These are phyloP conservation scores for Diplocarpon rosae DNA, from an alignment of 2,329 filamentous ascomycete genomes.

Conservation along the genomic window DNA sequence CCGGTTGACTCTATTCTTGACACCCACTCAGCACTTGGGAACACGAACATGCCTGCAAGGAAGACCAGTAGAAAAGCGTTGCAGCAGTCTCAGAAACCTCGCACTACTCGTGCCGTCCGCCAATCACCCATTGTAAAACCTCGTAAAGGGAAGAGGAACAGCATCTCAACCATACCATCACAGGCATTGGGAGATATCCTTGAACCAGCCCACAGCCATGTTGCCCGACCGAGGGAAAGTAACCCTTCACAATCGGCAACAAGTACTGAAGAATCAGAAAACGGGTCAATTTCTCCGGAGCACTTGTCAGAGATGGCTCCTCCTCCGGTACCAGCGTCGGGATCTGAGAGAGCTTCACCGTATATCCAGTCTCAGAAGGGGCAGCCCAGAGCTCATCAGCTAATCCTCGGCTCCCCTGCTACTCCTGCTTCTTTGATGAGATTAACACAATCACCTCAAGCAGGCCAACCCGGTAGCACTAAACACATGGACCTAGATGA, in stretches of 20 bases:
- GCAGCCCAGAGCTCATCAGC: slow-evolving; percentile 28
- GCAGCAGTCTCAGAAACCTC: slow-evolving; percentile 17
- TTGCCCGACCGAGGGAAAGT: slow-evolving; percentile 30
- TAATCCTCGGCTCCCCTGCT: slow-evolving; percentile 45
- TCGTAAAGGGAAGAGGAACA: slow-evolving; percentile 33
- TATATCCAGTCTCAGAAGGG: slow-evolving; percentile 47
- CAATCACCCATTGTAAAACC: slow-evolving; percentile 32
- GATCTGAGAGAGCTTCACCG: slow-evolving; percentile 55
- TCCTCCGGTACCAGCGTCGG: slow-evolving; percentile 54
- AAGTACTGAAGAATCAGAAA: slow-evolving; percentile 46
- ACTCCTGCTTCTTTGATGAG: slow-evolving; percentile 86
- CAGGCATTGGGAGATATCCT: slow-evolving; percentile 30
- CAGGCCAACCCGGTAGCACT: slow-evolving; percentile 29
- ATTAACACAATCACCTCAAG: slow-evolving; percentile 35
- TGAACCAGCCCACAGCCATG: slow-evolving; percentile 26
- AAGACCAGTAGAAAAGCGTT: slow-evolving; percentile 20
- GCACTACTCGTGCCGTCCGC: slow-evolving; percentile 23
- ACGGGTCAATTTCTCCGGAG: slow-evolving; percentile 54
- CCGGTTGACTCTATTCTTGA: slow-evolving; percentile 25
- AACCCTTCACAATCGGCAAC: slow-evolving; percentile 22
- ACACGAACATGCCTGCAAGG: slow-evolving; percentile 13
- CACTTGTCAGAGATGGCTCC: slow-evolving; percentile 55
- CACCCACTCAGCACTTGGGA: slow-evolving; percentile 19
- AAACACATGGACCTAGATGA: slow-evolving; percentile 38
- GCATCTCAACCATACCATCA: slow-evolving; percentile 31